A percentile compares a stretch with the other conserved stretches of the same genome.
Evolutionary conservation across 345 rosid genomes (phyloP).

Genomic region (Microthlaspi erraticum): DNA sequence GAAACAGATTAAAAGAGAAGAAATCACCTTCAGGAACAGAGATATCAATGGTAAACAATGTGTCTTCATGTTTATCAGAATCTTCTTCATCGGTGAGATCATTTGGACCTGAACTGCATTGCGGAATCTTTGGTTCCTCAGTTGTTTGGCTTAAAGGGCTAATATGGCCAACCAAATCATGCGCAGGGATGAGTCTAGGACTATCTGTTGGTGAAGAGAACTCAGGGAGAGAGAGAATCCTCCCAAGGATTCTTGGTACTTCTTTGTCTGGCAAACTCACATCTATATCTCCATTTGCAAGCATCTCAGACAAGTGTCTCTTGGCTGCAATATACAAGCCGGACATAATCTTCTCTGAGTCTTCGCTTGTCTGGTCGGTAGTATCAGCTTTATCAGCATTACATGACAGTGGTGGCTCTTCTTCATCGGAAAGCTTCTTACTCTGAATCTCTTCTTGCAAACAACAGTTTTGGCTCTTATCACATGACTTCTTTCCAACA

Average conservation of each 20-base stretch:
- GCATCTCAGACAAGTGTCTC: conserved; percentile 90
- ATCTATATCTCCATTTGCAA: conserved; percentile 60
- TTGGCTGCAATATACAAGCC: conserved; percentile 84
- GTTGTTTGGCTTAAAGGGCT: conserved; percentile 44
- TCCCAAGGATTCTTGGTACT: conserved; percentile 68
- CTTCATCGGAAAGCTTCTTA: conserved; percentile 64
- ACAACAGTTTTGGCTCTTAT: conserved; percentile 30
- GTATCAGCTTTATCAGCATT: conserved; percentile 47
- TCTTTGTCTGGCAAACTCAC: conserved; percentile 55
- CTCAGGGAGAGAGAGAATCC: conserved; percentile 85
- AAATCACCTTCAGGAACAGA: conserved; percentile 56
- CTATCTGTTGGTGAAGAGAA: conserved; percentile 65
- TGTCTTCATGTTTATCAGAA: conserved; percentile 49
- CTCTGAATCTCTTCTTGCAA: conserved; percentile 42
- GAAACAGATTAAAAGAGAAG: conserved; percentile 20
- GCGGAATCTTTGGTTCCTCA: conserved; percentile 37
- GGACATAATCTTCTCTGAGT: conserved; percentile 58
- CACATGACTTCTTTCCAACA: conserved; percentile 53
- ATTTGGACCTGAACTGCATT: conserved; percentile 39
- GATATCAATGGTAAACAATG: conserved; percentile 45
- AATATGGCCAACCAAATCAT: conserved; percentile 29
- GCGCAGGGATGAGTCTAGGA: conserved; percentile 52
- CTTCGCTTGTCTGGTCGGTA: conserved; percentile 43
- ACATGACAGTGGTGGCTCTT: no score
- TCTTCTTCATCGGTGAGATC: conserved; percentile 30